A percentile compares a stretch with the other conserved stretches of the same genome.
Evolutionary conservation across 2,329 filamentous ascomycete species (phyloP).

Genomic region (Neonectria punicea): DNA sequence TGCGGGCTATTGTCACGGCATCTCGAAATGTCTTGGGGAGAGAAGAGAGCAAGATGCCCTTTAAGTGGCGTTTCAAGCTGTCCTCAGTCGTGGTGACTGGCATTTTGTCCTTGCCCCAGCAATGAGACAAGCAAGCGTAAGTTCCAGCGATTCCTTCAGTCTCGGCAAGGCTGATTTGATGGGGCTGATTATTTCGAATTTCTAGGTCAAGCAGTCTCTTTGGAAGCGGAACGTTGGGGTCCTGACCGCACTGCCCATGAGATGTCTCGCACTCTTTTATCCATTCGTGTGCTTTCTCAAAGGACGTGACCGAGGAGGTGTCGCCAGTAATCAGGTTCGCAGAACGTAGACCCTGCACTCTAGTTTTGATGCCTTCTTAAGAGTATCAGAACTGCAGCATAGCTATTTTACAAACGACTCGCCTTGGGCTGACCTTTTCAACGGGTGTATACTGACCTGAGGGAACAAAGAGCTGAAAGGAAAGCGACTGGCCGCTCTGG

Average conservation of each 20-base stretch:
- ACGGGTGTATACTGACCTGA: neutral
- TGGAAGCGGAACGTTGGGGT: neutral
- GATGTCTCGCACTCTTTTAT: conserved; percentile 7
- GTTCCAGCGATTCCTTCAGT: conserved; percentile 8
- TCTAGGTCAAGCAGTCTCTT: conserved; percentile 1
- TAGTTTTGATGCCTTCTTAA: neutral
- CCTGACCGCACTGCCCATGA: conserved; percentile 1
- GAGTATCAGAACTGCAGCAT: neutral
- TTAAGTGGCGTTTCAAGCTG: neutral
- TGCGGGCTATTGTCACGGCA: neutral
- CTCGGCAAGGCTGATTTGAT: neutral
- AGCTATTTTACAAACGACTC: neutral
- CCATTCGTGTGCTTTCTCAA: neutral
- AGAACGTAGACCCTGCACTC: neutral
- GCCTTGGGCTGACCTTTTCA: neutral
- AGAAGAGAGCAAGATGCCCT: neutral
- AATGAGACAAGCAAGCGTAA: conserved; percentile 18
- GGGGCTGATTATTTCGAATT: neutral
- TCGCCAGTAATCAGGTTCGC: neutral
- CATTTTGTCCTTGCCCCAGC: conserved; percentile 8
- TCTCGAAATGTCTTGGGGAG: conserved; percentile 1
- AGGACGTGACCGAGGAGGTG: neutral
- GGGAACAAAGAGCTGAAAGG: conserved; percentile 5
- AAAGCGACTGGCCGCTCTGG: neutral
- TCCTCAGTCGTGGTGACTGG: neutral